Percentiles rank a stretch among this genome's conserved stretches.
phyloP scores from a whole-genome alignment of 1,139 yeast genomes.

The Arxiozyma heterogenica region DNA sequence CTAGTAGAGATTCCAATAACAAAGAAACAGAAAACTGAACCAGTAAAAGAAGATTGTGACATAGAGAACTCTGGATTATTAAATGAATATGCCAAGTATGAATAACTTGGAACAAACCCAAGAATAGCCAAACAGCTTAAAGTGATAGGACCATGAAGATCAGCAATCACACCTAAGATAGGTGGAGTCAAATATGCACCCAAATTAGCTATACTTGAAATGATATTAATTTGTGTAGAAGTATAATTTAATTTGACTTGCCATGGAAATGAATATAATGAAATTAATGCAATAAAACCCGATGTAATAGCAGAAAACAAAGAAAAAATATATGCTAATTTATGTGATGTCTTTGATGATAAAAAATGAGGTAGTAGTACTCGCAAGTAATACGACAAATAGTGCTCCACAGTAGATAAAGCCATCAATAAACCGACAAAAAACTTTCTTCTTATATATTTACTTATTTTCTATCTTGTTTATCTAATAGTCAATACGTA shows the following conservation, averaged over 20 bases:
- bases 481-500: neutral
- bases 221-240: slow-evolving; percentile 64
- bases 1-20: slow-evolving; percentile 78
- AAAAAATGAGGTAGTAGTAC: slow-evolving; percentile 22
- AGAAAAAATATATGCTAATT: slow-evolving; percentile 34
- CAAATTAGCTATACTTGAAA: slow-evolving; percentile 65
- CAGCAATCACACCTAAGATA: slow-evolving; percentile 72
- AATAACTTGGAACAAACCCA: slow-evolving; percentile 68
- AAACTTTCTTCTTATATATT: neutral
- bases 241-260: slow-evolving; percentile 49
- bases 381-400: slow-evolving; percentile 35
- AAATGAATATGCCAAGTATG: slow-evolving; percentile 38
- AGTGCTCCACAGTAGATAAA: slow-evolving; percentile 29
- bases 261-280: slow-evolving; percentile 68
- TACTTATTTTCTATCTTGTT: neutral
- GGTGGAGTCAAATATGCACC: slow-evolving; percentile 88
- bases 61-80: slow-evolving; percentile 14
- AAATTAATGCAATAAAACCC: slow-evolving; percentile 74
- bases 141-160: slow-evolving; percentile 72
- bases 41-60: slow-evolving; percentile 20
- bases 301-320: slow-evolving; percentile 56
- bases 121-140: slow-evolving; percentile 55
- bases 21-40: slow-evolving; percentile 33
- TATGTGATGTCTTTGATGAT: slow-evolving; percentile 29
- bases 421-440: slow-evolving; percentile 11